Evolutionary conservation across 2,329 filamentous ascomycete species (phyloP).

Genomic region (Cytospora mali): DNA sequence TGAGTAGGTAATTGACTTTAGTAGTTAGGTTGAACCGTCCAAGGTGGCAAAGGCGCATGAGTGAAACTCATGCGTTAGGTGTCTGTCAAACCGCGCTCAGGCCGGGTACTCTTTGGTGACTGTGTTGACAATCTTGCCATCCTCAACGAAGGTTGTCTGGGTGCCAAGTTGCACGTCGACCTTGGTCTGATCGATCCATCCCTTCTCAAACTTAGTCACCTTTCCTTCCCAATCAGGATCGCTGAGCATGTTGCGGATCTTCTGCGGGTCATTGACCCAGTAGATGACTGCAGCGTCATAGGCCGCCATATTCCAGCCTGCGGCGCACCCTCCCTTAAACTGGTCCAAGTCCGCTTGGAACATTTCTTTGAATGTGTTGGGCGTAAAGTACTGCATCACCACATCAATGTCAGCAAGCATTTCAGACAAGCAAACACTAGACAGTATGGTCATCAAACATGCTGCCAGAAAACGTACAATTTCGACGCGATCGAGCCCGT

Average conservation of each 20-base stretch:
- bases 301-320: conserved; percentile 29
- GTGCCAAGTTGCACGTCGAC: conserved; percentile 27
- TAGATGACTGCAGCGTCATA: conserved; percentile 28
- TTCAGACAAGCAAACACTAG: not conserved
- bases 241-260: conserved; percentile 28
- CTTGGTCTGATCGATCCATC: conserved; percentile 25
- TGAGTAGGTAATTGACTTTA: too few relatives aligned
- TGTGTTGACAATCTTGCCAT: conserved; percentile 27
- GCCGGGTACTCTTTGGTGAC: not conserved
- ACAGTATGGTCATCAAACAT: too few relatives aligned
- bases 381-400: conserved; percentile 22
- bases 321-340: conserved; percentile 15
- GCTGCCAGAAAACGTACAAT: conserved; percentile 5
- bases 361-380: conserved; percentile 16
- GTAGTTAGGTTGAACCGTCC: not conserved
- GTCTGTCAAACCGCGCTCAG: too few relatives aligned
- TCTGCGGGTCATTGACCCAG: conserved; percentile 29
- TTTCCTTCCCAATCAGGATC: conserved; percentile 28
- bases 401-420: not conserved
- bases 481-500: conserved; percentile 25
- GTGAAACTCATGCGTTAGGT: too few relatives aligned
- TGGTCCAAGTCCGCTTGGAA: conserved; percentile 29
- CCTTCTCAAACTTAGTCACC: conserved; percentile 27
- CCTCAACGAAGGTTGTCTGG: conserved; percentile 27
- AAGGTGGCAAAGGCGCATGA: too few relatives aligned